A percentile compares a stretch with the other conserved stretches of the same genome.
Evolutionary conservation across 345 rosid genomes (phyloP).

Genomic region (Nasturtium officinale): DNA sequence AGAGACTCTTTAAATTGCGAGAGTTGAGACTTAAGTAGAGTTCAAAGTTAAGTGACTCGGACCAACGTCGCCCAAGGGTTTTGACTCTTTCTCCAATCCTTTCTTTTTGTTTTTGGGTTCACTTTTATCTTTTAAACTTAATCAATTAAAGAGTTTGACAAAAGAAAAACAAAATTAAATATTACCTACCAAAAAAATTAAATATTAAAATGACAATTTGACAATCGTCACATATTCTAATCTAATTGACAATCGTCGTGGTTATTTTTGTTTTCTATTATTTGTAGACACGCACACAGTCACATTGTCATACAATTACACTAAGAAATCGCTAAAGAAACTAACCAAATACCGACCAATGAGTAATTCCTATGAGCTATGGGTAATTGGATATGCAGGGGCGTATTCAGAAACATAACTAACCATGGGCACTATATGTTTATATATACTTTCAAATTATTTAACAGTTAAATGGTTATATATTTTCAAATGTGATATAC

Average conservation of each 20-base stretch:
- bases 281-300: neutral
- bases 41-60: neutral
- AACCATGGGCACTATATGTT: neutral
- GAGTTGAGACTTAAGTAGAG: neutral
- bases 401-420: neutral
- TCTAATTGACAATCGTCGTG: neutral
- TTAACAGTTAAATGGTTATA: too few species aligned
- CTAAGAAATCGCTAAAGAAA: neutral
- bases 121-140: neutral
- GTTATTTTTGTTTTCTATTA: neutral
- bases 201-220: too few species aligned
- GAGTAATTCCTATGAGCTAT: neutral
- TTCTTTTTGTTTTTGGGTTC: neutral
- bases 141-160: too few species aligned
- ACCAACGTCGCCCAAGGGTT: constrained; percentile 19
- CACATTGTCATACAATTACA: neutral
- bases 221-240: too few species aligned
- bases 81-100: neutral
- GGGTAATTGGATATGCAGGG: neutral
- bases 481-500: neutral
- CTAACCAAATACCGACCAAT: neutral
- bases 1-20: neutral
- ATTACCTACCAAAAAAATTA: too few species aligned
- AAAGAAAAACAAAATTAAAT: too few species aligned
- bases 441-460: too few species aligned